Evolutionary conservation across 371 early-diverging fungal genomes (phyloP).

Genomic region (Phascolomyces articulosus): DNA sequence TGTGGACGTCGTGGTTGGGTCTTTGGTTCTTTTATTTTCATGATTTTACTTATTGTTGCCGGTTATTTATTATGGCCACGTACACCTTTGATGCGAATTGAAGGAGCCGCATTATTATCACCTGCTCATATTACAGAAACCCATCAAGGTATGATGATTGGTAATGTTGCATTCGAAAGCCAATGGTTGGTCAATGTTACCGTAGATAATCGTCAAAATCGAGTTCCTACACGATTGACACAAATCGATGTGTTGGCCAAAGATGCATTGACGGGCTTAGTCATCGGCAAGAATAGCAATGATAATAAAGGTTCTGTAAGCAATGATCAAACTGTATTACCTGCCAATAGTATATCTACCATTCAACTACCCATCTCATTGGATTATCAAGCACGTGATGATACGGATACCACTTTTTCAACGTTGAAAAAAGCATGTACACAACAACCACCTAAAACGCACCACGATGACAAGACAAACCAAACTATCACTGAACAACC

Average conservation of each 20-base stretch:
- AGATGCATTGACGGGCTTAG: slow-evolving; percentile 43
- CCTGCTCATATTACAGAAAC: slow-evolving; percentile 39
- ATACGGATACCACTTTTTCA: slow-evolving; percentile 42
- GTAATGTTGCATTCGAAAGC: slow-evolving; percentile 47
- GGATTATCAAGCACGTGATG: slow-evolving; percentile 46
- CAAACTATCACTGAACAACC: slow-evolving; percentile 21
- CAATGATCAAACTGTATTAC: slow-evolving; percentile 17
- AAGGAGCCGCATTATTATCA: slow-evolving; percentile 39
- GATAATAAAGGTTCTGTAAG: slow-evolving; percentile 15
- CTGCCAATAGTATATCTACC: slow-evolving; percentile 35
- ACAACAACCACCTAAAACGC: slow-evolving; percentile 19
- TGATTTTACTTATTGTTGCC: slow-evolving; percentile 24
- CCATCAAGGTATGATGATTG: slow-evolving; percentile 40
- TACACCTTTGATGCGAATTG: slow-evolving; percentile 50
- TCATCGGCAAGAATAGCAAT: slow-evolving; percentile 41
- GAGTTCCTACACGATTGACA: slow-evolving; percentile 36
- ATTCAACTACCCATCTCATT: slow-evolving; percentile 38
- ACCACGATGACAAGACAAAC: slow-evolving; percentile 14
- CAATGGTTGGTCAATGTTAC: slow-evolving; percentile 50
- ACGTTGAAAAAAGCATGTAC: slow-evolving; percentile 37
- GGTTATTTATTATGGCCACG: slow-evolving; percentile 45
- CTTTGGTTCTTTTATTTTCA: slow-evolving; percentile 31
- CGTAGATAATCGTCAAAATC: slow-evolving; percentile 45
- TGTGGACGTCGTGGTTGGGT: slow-evolving; percentile 42
- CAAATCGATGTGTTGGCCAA: slow-evolving; percentile 35